Base-by-base conservation (phyloP, 1,284 basidiomycete genomes). In the Pulveroboletus sp. region DNA sequence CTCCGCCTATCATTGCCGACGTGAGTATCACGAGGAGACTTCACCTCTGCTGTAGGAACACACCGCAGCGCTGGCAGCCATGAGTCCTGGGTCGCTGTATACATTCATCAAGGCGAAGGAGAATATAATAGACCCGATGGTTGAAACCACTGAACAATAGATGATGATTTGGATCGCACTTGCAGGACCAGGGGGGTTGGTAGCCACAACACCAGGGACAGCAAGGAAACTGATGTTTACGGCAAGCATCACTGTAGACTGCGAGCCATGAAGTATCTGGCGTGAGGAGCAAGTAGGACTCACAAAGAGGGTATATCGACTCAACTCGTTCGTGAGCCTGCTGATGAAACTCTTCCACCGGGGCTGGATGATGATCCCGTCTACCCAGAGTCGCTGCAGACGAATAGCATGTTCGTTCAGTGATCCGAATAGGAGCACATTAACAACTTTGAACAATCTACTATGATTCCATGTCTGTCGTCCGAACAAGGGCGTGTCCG, bases 231-330 rank as follows among this genome's bases (percentile, higher is more conserved):
- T 50, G n/a, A 68, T 48, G 37, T 68, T 57, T 4, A 56, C 62
- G 2, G 59, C 52, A 11, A 66, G 54, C 46, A 65, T 63, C 4
- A 68, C 64, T 36, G 29, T 29, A 29, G 29, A 29, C 29, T 29
- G 6, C 29, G 10, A 29, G 8, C 29, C 29, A 29, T 29, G 62
- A 61, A 52, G 40, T n/a, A n/a, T 26, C 13, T 2, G 2, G 9
- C 7, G 37, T 1, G 29, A 9, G 19, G 37, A 43, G 13, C 1
- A 11, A 41, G 10, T 4, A 3, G 1, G 4, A 69, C 80, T 35
- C 54, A 83, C 82, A 56, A 76, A 77, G 15, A 83, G 71, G 26
- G 78, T 73, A 55, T 77, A 77, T 41, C 80, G 77, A 48, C 72
- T 70, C 78, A 83, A 81, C 58, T 86, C 80, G 2, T 64, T 62